Evolutionary conservation across 441 rosid species (phyloP).

Genomic region (Hypseocharis bilobata): DNA sequence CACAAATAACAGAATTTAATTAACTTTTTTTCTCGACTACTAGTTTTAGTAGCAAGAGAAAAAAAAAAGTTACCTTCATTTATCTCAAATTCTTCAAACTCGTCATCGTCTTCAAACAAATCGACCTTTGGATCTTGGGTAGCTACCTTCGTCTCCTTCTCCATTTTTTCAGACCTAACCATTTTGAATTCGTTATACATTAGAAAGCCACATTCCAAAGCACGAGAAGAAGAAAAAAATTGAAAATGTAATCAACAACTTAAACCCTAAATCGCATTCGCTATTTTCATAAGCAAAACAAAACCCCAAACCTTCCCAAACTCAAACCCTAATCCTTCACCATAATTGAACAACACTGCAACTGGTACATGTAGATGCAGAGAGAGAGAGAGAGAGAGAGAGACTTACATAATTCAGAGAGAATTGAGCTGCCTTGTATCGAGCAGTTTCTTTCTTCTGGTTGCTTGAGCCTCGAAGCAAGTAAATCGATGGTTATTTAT

Average conservation of each 20-base stretch:
- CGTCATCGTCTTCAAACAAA: constrained; percentile 87
- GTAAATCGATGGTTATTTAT: no score
- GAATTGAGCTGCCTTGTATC: not conserved
- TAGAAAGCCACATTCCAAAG: not conserved
- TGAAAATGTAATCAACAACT: no score
- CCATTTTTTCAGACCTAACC: constrained; percentile 34
- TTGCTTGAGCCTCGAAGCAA: not conserved
- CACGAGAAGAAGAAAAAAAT: no score
- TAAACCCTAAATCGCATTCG: not conserved
- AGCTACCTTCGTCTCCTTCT: constrained; percentile 51
- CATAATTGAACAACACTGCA: no score
- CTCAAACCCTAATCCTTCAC: not conserved
- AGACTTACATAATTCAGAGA: not conserved
- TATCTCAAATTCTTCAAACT: constrained; percentile 83
- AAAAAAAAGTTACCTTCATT: constrained; percentile 39
- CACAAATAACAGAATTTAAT: not conserved
- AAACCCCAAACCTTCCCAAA: not conserved
- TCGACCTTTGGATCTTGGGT: constrained; percentile 64
- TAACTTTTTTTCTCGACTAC: no score
- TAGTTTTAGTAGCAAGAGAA: no score
- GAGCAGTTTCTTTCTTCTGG: not conserved
- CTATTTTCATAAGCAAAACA: no score
- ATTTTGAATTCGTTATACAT: not conserved
- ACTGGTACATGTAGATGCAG: not conserved
- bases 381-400: not conserved